Conservation (phyloP, 2,329 filamentous ascomycete genomes). For the Aspergillus vadensis region DNA sequence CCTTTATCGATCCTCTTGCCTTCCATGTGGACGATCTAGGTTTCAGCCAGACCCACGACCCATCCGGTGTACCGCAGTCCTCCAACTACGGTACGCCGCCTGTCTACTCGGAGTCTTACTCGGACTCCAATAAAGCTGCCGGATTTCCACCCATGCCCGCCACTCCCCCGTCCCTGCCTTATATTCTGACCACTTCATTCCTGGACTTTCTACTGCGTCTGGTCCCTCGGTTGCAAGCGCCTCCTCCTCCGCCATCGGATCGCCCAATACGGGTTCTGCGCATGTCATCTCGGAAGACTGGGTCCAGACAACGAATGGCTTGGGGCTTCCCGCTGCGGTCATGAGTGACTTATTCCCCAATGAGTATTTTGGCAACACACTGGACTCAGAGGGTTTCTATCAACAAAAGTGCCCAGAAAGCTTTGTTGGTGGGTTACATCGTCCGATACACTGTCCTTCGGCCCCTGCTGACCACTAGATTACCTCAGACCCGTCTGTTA, state of each 20-base stretch:
- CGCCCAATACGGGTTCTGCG: constrained; percentile 64
- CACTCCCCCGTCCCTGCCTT: constrained; percentile 36
- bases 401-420: constrained; percentile 46
- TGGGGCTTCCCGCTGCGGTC: constrained; percentile 66
- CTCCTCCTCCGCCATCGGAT: constrained; percentile 67
- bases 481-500: constrained; percentile 58
- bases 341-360: constrained; percentile 60
- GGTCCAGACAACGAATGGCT: constrained; percentile 53
- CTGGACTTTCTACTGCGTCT: constrained; percentile 63
- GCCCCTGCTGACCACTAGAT: constrained; percentile 3
- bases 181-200: constrained; percentile 50
- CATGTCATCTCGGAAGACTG: constrained; percentile 63
- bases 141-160: constrained; percentile 33
- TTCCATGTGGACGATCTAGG: constrained; percentile 32
- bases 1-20: constrained; percentile 33
- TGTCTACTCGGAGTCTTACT: constrained; percentile 29
- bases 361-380: constrained; percentile 49
- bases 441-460: not conserved
- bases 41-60: constrained; percentile 26
- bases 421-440: constrained; percentile 35
- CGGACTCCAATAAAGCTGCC: constrained; percentile 29
- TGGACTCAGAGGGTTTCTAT: constrained; percentile 48
- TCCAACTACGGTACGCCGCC: constrained; percentile 33
- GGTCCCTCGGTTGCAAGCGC: constrained; percentile 59
- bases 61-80: constrained; percentile 26